Conservation (phyloP, 306 rosid species). For the Prunus persica region Prunus_persica_NCBIv2 NC_034011.1:1754001-1754500, state of each 20-base stretch:
- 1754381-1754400: not conserved
- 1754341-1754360: not conserved
- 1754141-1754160: conserved; percentile 54
- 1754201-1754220: not conserved
- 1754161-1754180: not conserved
- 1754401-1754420: not conserved
- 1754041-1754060: conserved; percentile 23
- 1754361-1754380: not conserved
- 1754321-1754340: not conserved
- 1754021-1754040: not conserved
- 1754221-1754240: not conserved
- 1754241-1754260: not conserved
- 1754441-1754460: not conserved
- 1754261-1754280: not conserved
- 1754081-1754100: conserved; percentile 83
- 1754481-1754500: not conserved
- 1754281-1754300: not conserved
- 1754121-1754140: conserved; percentile 86
- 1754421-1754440: not conserved
- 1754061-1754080: conserved; percentile 85
- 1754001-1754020: conserved; percentile 1
- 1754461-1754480: conserved; percentile 1
- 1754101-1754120: conserved; percentile 97
- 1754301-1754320: not conserved
- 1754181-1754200: not conserved